These are phyloP conservation scores for Botryotinia calthae DNA, from an alignment of 2,329 filamentous ascomycete genomes.

Conservation along the genomic window DNA sequence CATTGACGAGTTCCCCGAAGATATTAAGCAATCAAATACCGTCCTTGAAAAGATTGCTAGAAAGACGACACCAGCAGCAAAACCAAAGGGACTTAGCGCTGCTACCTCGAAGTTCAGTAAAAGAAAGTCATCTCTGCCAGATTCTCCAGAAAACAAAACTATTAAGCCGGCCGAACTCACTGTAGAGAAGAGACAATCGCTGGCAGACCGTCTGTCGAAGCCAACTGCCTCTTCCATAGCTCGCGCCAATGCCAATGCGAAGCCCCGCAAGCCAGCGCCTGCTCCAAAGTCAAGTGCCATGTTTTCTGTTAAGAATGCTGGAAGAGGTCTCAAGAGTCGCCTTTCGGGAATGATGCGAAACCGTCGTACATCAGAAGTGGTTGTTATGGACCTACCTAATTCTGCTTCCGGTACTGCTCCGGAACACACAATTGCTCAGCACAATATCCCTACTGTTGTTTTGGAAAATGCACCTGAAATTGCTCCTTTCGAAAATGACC, in stretches of 20 bases:
- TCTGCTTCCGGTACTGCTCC: background rate
- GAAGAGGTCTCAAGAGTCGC: slow-evolving; percentile 17
- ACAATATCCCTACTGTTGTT: too few relatives aligned
- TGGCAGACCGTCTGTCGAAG: background rate
- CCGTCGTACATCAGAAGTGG: background rate
- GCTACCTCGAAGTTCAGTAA: background rate
- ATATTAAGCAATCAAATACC: background rate
- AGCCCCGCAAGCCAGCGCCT: background rate
- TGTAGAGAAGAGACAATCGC: background rate
- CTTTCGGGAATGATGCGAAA: slow-evolving; percentile 12
- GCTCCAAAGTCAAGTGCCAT: background rate
- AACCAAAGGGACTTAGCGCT: background rate
- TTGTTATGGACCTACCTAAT: too few relatives aligned
- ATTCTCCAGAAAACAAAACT: background rate
- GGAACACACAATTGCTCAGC: background rate
- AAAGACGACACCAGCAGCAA: background rate
- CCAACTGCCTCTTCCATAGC: slow-evolving; percentile 1
- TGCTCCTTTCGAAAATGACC: background rate
- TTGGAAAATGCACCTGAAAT: background rate
- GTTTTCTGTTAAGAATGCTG: slow-evolving; percentile 14
- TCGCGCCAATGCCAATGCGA: background rate
- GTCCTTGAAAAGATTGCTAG: background rate
- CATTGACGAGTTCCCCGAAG: background rate
- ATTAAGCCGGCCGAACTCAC: background rate
- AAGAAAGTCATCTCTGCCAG: background rate